Base-by-base conservation (phyloP, 2,329 filamentous ascomycete species). In the Sarocladiaceae sp. region DNA sequence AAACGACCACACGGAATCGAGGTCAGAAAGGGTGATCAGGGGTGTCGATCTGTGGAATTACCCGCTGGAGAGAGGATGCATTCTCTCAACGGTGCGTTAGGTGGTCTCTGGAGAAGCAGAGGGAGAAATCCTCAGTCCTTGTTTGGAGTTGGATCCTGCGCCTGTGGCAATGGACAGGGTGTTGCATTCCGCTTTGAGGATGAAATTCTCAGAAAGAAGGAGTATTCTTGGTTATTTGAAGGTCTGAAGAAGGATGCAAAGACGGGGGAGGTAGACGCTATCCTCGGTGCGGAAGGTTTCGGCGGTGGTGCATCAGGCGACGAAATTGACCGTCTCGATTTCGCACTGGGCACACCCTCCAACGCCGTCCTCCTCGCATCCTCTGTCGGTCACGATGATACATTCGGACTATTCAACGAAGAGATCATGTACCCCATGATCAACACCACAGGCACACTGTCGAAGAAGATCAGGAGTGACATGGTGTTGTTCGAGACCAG, bases 261-360 rank as follows among this genome's bases (percentile, higher is more conserved):
- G 26, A 55, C 40, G 17, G 29, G 29, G 10, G 10, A 33, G 15
- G 29, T 33, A 8, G 15, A 33, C 10, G 10, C 10, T 33, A 31
- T 57, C n/a, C 60, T 59, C 17, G 59, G 60, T 13, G 55, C 61
- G 35, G 47, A 60, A 12, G 58, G 60, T 3, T 62, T 68, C 13
- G 64, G 62, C 2, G 64, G 64, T 11, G 63, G 65, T 18, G 65
- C 64, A 8, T 62, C 58, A 47, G 66, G 65, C 13, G 66, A 70
- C 33, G 66, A 70, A 54, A 64, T 69, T 47, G 67, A 69, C 55
- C 57, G 64, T 3, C 53, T 65, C n/a, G 66, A 69, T 48, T 57
- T 60, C 50, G 53, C 37, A 6, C 57, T 63, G 13, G 66, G 66
- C 1, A 65, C 62, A 17, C 66, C 67, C 1, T 22, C 50, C 2